Evolutionary conservation across 2,329 filamentous ascomycete species (phyloP), one percentile per base, ranked within the genome.

Genomic region (Diaporthe capsici): DNA sequence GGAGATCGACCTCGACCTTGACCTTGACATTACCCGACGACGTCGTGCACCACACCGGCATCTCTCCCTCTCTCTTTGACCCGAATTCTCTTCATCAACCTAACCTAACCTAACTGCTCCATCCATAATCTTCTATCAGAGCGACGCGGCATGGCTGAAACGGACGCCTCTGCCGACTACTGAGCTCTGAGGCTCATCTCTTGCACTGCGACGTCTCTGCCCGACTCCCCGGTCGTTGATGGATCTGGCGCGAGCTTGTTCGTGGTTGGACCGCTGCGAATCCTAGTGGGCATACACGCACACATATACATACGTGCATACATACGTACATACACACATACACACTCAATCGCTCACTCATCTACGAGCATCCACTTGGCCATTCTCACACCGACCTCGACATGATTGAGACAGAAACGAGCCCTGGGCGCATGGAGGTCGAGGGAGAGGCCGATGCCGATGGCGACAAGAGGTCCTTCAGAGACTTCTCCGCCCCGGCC

Each of bases 1-100:
- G 65, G 47, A 68, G 65, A 34, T 68, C 65, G 44, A 42, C 31
- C 13, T 53, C 60, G 42, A 47, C 60, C 60, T 47, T 28, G 44
- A 67, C 44, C 47, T 63, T 44, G 47, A 68, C 31, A 53, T 68
- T 68, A 68, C 31, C 63, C 63, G 63, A 53, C 63, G 63, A 68
- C 63, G 63, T 44, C 63, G 47, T 68, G 63, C 63, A 68, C 47
- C 63, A 51, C 63, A 51, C 63, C 47, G 31, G 22, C 31, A 39
- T 53, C 39, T 68, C 31, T 34, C 34, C 34, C 10, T 25, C 31
- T 17, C 44, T 37, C 20, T 12, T 28, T n/a, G 60, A 63, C 37
- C 61, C 15, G 22, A 25, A 25, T 68, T 39, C 22, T 68, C 47
- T 53, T 53, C 65, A 39, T 12, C 31, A 51, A 37, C 12, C 44